Evolutionary conservation across 2,329 filamentous ascomycete genomes (phyloP).

Genomic region (Penicillium sumatraense): DNA sequence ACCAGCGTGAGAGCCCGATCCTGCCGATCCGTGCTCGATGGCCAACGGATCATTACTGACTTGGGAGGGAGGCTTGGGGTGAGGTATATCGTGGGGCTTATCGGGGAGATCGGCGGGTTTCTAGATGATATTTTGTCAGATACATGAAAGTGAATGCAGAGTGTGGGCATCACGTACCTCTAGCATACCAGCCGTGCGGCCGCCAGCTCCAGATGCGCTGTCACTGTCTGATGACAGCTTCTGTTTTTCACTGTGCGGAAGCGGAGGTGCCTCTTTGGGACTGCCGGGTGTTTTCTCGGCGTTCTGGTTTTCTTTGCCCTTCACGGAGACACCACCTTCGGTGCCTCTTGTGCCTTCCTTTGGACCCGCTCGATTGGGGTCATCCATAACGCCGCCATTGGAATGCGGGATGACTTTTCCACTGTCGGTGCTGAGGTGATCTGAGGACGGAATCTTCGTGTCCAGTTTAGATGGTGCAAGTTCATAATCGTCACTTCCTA

Average conservation of each 20-base stretch:
- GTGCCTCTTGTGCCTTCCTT: constrained; percentile 88
- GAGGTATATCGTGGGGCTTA: constrained; percentile 74
- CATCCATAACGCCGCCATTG: constrained; percentile 88
- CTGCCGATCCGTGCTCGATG: constrained; percentile 32
- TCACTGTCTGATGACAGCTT: constrained; percentile 56
- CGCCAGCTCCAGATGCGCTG: constrained; percentile 40
- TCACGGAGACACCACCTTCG: constrained; percentile 86
- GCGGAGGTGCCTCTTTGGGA: constrained; percentile 81
- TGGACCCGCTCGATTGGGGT: constrained; percentile 74
- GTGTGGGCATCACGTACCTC: constrained; percentile 56
- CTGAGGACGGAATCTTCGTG: constrained; percentile 30
- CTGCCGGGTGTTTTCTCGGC: constrained; percentile 76
- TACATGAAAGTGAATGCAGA: background rate
- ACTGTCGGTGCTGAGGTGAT: constrained; percentile 45
- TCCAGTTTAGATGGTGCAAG: constrained; percentile 31
- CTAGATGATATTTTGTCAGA: constrained; percentile 48
- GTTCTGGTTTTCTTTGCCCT: constrained; percentile 76
- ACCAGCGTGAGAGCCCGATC: constrained; percentile 34
- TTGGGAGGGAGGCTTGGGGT: constrained; percentile 61
- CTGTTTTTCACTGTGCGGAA: constrained; percentile 80
- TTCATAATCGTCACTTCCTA: constrained; percentile 40
- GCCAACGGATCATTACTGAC: constrained; percentile 43
- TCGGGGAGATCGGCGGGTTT: constrained; percentile 82
- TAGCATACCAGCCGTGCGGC: constrained; percentile 47
- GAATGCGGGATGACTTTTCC: constrained; percentile 55